A percentile compares a stretch with the other conserved stretches of the same genome.
Evolutionary conservation across 805 yeast species (phyloP).

Genomic region (Priceomyces castillae): DNA sequence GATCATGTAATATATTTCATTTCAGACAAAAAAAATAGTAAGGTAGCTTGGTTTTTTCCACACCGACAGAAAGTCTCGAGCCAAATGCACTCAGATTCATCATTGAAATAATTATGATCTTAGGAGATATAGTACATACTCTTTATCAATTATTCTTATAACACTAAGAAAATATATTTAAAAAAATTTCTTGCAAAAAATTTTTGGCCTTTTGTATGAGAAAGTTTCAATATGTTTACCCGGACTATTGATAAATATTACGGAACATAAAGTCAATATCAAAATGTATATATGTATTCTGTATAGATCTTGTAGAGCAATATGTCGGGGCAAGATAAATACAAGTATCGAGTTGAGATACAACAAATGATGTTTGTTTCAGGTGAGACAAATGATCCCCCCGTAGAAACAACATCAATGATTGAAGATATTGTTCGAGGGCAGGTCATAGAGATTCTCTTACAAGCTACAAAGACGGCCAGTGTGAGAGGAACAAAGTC

Average conservation of each 20-base stretch:
- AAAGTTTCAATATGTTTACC: background rate
- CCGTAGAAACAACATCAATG: constrained; percentile 84
- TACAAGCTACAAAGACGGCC: constrained; percentile 78
- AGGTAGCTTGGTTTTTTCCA: constrained; percentile 99
- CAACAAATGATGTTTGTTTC: constrained; percentile 98
- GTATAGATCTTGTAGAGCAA: too few species aligned
- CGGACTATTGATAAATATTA: background rate
- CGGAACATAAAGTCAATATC: too few species aligned
- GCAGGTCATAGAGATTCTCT: constrained; percentile 83
- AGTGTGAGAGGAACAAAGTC: constrained; percentile 76
- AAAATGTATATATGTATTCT: too few species aligned
- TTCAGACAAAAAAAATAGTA: constrained; percentile 60
- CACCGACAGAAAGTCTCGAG: constrained; percentile 96
- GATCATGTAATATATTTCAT: constrained; percentile 6
- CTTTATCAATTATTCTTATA: too few species aligned
- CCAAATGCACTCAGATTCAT: constrained; percentile 99
- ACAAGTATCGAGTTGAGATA: constrained; percentile 85
- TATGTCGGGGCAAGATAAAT: constrained; percentile 36
- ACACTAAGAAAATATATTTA: background rate
- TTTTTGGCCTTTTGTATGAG: background rate
- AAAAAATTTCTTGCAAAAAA: background rate
- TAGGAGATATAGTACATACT: background rate
- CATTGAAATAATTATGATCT: constrained; percentile 38
- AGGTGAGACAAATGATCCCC: constrained; percentile 94
- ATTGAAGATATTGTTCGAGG: constrained; percentile 94